Evolutionary conservation across 805 yeast species (phyloP).

Genomic region (Tetrapisispora namnaoensis): DNA sequence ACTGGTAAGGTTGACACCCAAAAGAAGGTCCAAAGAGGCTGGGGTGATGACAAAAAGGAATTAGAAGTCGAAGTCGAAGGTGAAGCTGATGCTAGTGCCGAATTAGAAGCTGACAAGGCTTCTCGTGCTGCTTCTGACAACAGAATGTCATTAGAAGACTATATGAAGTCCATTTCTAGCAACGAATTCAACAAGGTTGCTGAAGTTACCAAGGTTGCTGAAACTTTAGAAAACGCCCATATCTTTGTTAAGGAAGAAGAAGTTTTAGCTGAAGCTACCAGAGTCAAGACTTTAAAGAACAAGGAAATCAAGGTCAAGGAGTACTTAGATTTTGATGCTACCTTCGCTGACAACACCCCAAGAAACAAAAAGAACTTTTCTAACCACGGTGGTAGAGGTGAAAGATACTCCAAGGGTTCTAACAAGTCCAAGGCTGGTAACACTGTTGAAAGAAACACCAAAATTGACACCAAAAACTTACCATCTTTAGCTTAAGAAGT

Average conservation of each 20-base stretch:
- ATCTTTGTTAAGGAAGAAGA: slow-evolving; percentile 57
- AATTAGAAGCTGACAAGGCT: slow-evolving; percentile 42
- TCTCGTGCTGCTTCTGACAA: slow-evolving; percentile 32
- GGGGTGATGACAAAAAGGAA: slow-evolving; percentile 77
- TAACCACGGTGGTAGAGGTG: slow-evolving; percentile 23
- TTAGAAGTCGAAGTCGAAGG: slow-evolving; percentile 54
- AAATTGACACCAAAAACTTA: slow-evolving; percentile 55
- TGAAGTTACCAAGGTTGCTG: slow-evolving; percentile 29
- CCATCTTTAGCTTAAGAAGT: slow-evolving; percentile 49
- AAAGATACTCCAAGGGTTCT: slow-evolving; percentile 35
- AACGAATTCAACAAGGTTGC: slow-evolving; percentile 42
- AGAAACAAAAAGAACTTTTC: slow-evolving; percentile 6
- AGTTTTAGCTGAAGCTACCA: slow-evolving; percentile 48
- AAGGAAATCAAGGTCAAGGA: slow-evolving; percentile 79
- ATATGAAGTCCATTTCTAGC: slow-evolving; percentile 62
- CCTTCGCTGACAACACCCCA: slow-evolving; percentile 49
- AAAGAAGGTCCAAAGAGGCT: slow-evolving; percentile 75
- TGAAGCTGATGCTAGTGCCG: slow-evolving; percentile 57
- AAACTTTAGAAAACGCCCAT: slow-evolving; percentile 38
- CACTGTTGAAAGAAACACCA: slow-evolving; percentile 28
- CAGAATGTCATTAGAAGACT: slow-evolving; percentile 71
- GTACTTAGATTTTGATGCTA: slow-evolving; percentile 63
- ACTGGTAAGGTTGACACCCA: slow-evolving; percentile 74
- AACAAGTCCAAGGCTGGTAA: slow-evolving; percentile 31
- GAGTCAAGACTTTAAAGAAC: slow-evolving; percentile 55